Percentiles rank a stretch among this genome's conserved stretches.
Evolutionary conservation across 148 eudicot genomes (phyloP).

Genomic region (Cornus suecica): DNA sequence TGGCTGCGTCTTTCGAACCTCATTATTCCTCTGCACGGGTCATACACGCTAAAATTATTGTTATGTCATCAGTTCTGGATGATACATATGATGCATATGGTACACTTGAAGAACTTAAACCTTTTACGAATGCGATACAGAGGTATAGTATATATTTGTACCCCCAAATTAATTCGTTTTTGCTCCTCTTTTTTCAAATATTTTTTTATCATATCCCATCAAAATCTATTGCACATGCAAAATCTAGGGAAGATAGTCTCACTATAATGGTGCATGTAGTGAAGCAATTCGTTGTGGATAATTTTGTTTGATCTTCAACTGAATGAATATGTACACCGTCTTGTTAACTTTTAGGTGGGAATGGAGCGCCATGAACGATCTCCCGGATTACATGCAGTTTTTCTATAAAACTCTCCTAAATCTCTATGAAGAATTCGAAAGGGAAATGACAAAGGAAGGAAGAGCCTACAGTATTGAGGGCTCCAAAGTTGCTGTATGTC

Average conservation of each 20-base stretch:
- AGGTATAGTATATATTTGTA: constrained; percentile 21
- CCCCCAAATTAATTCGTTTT: not conserved
- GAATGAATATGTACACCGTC: too few relatives aligned
- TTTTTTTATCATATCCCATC: too few relatives aligned
- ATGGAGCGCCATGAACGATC: constrained; percentile 6
- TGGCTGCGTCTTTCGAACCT: constrained; percentile 27
- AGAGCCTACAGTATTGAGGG: constrained; percentile 12
- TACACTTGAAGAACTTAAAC: constrained; percentile 30
- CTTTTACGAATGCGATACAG: constrained; percentile 30
- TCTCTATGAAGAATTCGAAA: constrained; percentile 21
- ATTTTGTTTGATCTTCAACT: too few relatives aligned
- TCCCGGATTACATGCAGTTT: constrained; percentile 28
- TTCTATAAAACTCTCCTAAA: constrained; percentile 16
- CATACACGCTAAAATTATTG: constrained; percentile 21
- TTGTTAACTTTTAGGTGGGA: constrained; percentile 24
- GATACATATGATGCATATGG: constrained; percentile 54
- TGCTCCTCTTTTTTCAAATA: too few relatives aligned
- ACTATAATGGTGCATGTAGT: too few relatives aligned
- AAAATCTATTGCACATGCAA: too few relatives aligned
- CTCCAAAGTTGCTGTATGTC: constrained; percentile 17
- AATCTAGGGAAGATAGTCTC: too few relatives aligned
- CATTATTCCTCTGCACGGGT: constrained; percentile 25
- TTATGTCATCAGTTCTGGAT: constrained; percentile 30
- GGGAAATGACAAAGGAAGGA: constrained; percentile 19
- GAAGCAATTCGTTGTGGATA: too few relatives aligned